Percentiles rank a stretch among this genome's conserved stretches.
Conservation (phyloP, 306 rosid genomes). For the Casuarina cunninghamiana region DNA sequence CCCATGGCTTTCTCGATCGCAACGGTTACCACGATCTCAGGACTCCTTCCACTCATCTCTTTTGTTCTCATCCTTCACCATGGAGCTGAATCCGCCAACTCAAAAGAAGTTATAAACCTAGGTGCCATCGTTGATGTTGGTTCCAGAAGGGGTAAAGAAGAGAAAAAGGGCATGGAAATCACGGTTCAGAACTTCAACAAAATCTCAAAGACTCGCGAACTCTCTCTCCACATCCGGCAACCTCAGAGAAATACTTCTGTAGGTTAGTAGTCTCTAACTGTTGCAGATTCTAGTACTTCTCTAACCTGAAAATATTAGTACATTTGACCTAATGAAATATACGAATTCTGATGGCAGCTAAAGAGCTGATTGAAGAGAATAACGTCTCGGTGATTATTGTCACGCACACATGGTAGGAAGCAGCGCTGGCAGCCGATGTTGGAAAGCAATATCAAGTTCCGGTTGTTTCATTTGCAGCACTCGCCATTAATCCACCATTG, state of each 20-base stretch:
- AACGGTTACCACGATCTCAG: constrained; percentile 1
- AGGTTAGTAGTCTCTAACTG: no score
- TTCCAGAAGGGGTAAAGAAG: constrained; percentile 33
- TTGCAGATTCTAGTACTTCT: no score
- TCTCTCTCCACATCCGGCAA: no score
- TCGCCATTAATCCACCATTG: constrained; percentile 30
- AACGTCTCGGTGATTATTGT: constrained; percentile 45
- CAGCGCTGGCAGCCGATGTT: constrained; percentile 50
- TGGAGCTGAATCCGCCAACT: constrained; percentile 9
- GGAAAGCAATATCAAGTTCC: constrained; percentile 47
- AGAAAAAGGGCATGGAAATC: constrained; percentile 38
- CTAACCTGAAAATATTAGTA: background rate
- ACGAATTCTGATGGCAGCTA: constrained; percentile 34
- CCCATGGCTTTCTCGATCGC: background rate
- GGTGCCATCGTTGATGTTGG: constrained; percentile 41
- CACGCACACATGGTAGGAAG: constrained; percentile 58
- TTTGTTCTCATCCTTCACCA: constrained; percentile 11
- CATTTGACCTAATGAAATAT: background rate
- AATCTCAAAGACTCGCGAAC: no score
- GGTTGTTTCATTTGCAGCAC: constrained; percentile 50
- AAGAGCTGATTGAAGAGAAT: constrained; percentile 35
- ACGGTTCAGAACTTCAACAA: constrained; percentile 43
- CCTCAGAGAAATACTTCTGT: no score
- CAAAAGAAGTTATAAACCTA: constrained; percentile 20
- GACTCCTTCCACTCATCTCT: constrained; percentile 7